Percentiles rank a stretch among this genome's conserved stretches.
These are phyloP conservation scores for Gossypium mustelinum DNA, from an alignment of 345 rosid species.

Conservation along the genomic window DNA sequence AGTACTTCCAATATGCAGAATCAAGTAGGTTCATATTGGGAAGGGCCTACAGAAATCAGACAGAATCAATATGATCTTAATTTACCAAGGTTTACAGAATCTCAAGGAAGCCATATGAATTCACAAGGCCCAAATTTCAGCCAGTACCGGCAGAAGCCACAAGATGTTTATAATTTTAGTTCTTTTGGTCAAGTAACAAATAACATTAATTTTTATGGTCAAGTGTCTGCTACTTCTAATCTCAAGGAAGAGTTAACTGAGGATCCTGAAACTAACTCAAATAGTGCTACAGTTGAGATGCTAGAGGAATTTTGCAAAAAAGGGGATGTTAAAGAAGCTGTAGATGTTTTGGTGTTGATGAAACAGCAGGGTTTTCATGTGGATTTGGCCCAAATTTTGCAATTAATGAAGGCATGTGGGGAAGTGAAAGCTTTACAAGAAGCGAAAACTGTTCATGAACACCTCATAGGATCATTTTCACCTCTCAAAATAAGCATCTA, in stretches of 20 bases:
- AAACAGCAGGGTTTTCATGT: conserved; percentile 15
- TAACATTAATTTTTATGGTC: not conserved
- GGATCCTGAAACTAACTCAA: conserved; percentile 20
- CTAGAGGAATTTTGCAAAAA: conserved; percentile 50
- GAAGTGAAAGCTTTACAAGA: conserved; percentile 24
- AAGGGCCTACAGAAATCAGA: not conserved
- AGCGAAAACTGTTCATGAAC: conserved; percentile 46
- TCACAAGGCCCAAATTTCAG: too few relatives aligned
- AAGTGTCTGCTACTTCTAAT: conserved; percentile 7
- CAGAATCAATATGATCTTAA: conserved; percentile 4
- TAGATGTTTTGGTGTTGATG: conserved; percentile 40
- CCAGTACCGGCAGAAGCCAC: not conserved
- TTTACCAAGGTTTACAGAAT: conserved; percentile 18
- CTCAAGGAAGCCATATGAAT: conserved; percentile 13
- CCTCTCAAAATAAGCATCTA: conserved; percentile 35
- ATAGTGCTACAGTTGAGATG: conserved; percentile 31
- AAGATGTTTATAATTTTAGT: not conserved
- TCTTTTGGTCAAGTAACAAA: not conserved
- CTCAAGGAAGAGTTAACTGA: conserved; percentile 6
- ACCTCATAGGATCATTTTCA: conserved; percentile 26
- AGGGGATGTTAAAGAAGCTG: conserved; percentile 55
- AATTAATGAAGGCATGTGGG: conserved; percentile 55
- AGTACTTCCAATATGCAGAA: conserved; percentile 8
- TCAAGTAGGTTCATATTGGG: not conserved
- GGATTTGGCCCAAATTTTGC: conserved; percentile 40